phyloP scores from a whole-genome alignment of 805 yeast species.

The Yarrowia deformans region DNA sequence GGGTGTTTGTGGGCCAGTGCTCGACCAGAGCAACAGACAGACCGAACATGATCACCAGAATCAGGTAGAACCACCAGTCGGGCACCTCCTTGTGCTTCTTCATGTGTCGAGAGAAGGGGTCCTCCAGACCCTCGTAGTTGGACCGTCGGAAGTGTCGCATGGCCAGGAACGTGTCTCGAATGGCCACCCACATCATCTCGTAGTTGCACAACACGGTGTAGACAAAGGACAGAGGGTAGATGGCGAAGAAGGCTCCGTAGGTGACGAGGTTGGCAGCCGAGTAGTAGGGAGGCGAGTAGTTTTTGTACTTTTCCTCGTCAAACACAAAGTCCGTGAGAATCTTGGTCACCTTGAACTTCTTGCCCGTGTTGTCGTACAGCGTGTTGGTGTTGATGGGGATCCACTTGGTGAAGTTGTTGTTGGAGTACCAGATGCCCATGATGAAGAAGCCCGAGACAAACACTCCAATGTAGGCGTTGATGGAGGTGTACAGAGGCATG shows the following conservation, averaged over 20 bases:
- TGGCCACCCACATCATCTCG: slow-evolving; percentile 43
- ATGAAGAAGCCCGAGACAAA: slow-evolving; percentile 47
- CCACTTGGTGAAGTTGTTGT: slow-evolving; percentile 65
- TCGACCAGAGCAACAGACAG: slow-evolving; percentile 49
- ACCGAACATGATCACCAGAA: slow-evolving; percentile 55
- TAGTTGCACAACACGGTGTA: slow-evolving; percentile 40
- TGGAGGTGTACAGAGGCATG: slow-evolving; percentile 41
- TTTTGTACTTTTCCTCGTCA: slow-evolving; percentile 57
- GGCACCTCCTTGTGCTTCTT: slow-evolving; percentile 70
- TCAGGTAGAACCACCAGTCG: slow-evolving; percentile 70
- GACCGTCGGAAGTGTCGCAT: slow-evolving; percentile 11
- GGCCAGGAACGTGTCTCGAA: slow-evolving; percentile 14
- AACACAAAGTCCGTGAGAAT: slow-evolving; percentile 53
- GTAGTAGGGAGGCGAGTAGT: slow-evolving; percentile 71
- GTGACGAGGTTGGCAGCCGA: slow-evolving; percentile 55
- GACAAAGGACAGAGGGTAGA: slow-evolving; percentile 56
- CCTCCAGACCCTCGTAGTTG: slow-evolving; percentile 41
- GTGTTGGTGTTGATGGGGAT: slow-evolving; percentile 64
- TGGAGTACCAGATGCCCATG: slow-evolving; percentile 60
- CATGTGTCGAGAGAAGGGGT: slow-evolving; percentile 53
- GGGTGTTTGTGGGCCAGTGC: slow-evolving; percentile 58
- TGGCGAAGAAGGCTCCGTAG: slow-evolving; percentile 63
- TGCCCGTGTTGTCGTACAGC: slow-evolving; percentile 61
- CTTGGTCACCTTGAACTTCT: slow-evolving; percentile 56
- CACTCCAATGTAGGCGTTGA: slow-evolving; percentile 40